Conservation (phyloP, 2,329 filamentous ascomycete genomes). For the Botrytis deweyae region DNA sequence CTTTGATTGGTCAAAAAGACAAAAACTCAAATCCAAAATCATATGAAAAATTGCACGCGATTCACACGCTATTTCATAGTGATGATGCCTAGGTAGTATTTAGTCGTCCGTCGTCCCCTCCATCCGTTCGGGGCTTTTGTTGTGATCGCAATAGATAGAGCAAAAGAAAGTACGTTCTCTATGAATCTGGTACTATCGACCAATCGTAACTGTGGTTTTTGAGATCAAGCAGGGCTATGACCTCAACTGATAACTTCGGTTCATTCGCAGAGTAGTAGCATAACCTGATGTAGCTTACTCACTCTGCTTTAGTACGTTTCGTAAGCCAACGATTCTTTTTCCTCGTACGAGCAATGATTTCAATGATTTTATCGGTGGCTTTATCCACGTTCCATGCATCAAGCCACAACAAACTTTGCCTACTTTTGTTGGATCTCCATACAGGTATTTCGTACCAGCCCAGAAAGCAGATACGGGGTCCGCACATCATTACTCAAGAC, state of each 20-base stretch:
- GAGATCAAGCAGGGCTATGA: background rate
- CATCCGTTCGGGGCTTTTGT: background rate
- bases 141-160: background rate
- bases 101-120: background rate
- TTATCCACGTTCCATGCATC: background rate
- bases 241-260: background rate
- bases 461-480: background rate
- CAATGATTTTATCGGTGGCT: background rate
- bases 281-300: background rate
- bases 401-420: background rate
- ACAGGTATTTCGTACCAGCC: background rate
- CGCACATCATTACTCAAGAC: background rate
- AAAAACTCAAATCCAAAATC: background rate
- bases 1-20: background rate
- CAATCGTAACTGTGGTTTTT: background rate
- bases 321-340: background rate
- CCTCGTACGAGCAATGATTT: background rate
- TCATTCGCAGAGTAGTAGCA: background rate
- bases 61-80: background rate
- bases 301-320: background rate
- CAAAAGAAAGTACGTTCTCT: background rate
- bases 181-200: background rate
- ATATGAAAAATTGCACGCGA: background rate
- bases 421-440: background rate
- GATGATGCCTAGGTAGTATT: background rate